Evolutionary conservation across 1,139 yeast species (phyloP), one percentile per base, ranked within the genome.

Genomic region (Sugiyamaella paludigena): DNA sequence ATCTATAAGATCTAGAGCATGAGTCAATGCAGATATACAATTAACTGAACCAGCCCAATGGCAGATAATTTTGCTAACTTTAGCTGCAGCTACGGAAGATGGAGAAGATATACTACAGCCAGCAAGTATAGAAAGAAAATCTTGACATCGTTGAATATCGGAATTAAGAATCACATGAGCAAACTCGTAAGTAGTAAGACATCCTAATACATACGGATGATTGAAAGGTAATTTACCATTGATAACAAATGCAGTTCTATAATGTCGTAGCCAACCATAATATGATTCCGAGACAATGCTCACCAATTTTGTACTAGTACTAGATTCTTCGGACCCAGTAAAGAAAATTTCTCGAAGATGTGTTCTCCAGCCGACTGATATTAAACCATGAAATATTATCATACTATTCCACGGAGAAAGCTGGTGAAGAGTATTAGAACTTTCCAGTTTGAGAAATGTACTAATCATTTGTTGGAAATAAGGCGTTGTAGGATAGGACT

Each of bases 381-480:
- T 51, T 30, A 59, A 42, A n/a, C 62, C 63, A 39, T 59, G 62
- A 27, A 59, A 50, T 28, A 57, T 52, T 28, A 58, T 53, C 62
- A 59, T 60, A 62, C 58, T 59, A 37, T 55, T 58, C 63, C 63
- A 60, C 11, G 63, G 63, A 1, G 63, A 54, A 24, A 60, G 49
- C 36, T 47, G 54, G 13, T 47, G 46, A 10, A 54, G 48, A n/a
- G 47, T 41, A n/a, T 37, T 37, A 7, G 38, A 37, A 31, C 46
- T 47, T 32, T 58, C 60, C 6, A 58, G 49, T 36, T 50, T 51
- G 37, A 59, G 50, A 43, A 59, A 59, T 6, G 58, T 46, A 27
- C 55, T 47, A 10, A 59, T 54, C 11, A 58, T 55, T 15, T 53
- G 49, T 7, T 54, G 52, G 40, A 58, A 58, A 36, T 50, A 52